These are phyloP conservation scores for Cicer chorassanicum DNA, from an alignment of 306 rosid species.

Conservation along the genomic window DNA sequence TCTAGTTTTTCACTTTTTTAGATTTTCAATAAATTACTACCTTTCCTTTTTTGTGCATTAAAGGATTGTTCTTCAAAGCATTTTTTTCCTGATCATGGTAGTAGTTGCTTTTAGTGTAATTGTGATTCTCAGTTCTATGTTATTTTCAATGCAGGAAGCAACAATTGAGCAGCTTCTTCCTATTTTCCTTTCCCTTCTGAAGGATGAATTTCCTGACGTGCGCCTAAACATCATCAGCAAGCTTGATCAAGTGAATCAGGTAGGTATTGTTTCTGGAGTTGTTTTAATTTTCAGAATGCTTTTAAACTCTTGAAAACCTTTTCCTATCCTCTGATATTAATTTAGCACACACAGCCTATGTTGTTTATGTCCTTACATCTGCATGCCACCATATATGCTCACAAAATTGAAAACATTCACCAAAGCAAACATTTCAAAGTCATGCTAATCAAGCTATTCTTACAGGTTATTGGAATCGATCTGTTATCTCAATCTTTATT, in stretches of 20 bases:
- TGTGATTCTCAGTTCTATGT: conserved; percentile 42
- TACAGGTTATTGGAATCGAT: conserved; percentile 96
- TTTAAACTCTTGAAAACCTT: conserved; percentile 19
- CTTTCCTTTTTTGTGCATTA: conserved; percentile 5
- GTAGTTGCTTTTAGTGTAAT: conserved; percentile 6
- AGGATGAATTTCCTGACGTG: conserved; percentile 98
- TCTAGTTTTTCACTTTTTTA: not conserved
- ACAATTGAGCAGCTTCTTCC: conserved; percentile 98
- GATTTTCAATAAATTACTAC: not conserved
- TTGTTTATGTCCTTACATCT: conserved; percentile 13
- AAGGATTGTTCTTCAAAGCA: not conserved
- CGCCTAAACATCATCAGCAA: conserved; percentile 98
- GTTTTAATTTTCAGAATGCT: conserved; percentile 23
- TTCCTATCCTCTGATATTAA: conserved; percentile 5
- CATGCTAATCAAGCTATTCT: conserved; percentile 35
- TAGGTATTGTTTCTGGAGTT: conserved; percentile 43
- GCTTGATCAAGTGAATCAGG: conserved; percentile 99
- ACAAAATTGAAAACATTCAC: not conserved
- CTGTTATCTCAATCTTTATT: conserved; percentile 93
- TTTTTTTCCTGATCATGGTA: conserved; percentile 9
- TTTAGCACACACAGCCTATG: not conserved
- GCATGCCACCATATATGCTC: conserved; percentile 13
- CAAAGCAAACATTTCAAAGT: conserved; percentile 18
- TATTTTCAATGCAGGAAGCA: conserved; percentile 76
- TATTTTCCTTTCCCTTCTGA: conserved; percentile 91